Conservation (phyloP, 176 grass and related monocot species). For the Chloris gayana region DNA sequence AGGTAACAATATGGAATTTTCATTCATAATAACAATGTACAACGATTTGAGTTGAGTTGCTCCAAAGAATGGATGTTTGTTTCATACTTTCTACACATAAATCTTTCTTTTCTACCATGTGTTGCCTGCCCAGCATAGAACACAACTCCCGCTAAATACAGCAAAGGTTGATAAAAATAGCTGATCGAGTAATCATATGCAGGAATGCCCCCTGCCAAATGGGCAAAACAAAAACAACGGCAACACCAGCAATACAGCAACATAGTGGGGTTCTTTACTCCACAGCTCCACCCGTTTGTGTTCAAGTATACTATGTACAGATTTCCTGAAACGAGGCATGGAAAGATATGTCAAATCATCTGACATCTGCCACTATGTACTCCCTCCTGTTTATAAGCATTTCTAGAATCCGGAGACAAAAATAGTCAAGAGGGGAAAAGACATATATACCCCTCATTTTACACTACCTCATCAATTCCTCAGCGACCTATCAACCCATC, state of each 20-base stretch:
- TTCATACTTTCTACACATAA: background rate
- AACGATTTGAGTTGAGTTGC: background rate
- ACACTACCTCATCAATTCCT: too few relatives aligned
- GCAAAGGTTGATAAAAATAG: constrained; percentile 3
- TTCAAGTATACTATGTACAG: constrained; percentile 48
- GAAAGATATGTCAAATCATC: constrained; percentile 3
- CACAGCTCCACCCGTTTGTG: constrained; percentile 29
- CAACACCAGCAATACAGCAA: constrained; percentile 7
- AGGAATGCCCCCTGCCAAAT: constrained; percentile 23
- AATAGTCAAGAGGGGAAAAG: too few relatives aligned
- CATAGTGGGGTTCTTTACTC: background rate
- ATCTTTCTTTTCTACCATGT: background rate
- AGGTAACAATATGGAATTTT: background rate
- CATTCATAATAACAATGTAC: too few relatives aligned
- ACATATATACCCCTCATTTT: too few relatives aligned
- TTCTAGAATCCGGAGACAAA: too few relatives aligned
- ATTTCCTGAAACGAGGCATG: constrained; percentile 33
- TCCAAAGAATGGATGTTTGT: background rate
- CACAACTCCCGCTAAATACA: background rate
- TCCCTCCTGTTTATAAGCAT: too few relatives aligned
- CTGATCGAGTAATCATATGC: background rate
- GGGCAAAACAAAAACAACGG: constrained; percentile 17
- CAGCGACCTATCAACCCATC: too few relatives aligned
- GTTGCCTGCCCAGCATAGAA: background rate
- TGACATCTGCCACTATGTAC: background rate